Evolutionary conservation across 306 rosid species (phyloP), one percentile per base, ranked within the genome.

Genomic region (Prunus fruticosa): DNA sequence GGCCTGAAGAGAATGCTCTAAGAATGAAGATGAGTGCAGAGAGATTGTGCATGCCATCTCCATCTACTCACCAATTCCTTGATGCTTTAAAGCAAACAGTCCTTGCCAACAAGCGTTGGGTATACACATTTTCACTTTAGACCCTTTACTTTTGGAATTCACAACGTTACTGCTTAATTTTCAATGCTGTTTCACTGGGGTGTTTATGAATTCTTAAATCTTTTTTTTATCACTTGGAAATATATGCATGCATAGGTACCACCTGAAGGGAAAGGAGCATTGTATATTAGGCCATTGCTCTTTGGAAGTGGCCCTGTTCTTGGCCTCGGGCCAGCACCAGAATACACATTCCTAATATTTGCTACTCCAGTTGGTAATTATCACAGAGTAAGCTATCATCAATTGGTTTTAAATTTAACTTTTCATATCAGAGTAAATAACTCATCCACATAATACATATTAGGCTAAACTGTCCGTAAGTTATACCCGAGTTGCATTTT

Each of bases 281-380:
- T 91, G 22, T 87, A 87, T 61, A 1, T 88, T 28, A 84, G 96
- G 83, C 93, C 96, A n/a, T 72, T 91, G 89, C 87, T 91, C 3
- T 81, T 91, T 27, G 96, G 91, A 82, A 87, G 87, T 80, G 93
- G 91, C 28, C 14, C 83, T 15, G 41, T 51, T 51, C 71, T 91
- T 22, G 90, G 91, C 13, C 0, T 84, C 22, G 79, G 54, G 16
- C 88, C 93, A 6, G 81, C 91, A 70, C 83, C 85, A 15, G 93
- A 89, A 64, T 84, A 69, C 80, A 87, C 90, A 7, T 91, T 88
- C 46, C 68, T 91, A 15, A 38, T 82, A 25, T 84, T 69, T 74
- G 81, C 81, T 72, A 75, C 87, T 63, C 93, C 96, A 45, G 89
- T 87, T 66, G 72, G 86, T 18, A 57, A 16, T 51, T 91, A 77